These are phyloP conservation scores for Terana coerulea DNA, from an alignment of 768 basidiomycete genomes.

Conservation along the genomic window DNA sequence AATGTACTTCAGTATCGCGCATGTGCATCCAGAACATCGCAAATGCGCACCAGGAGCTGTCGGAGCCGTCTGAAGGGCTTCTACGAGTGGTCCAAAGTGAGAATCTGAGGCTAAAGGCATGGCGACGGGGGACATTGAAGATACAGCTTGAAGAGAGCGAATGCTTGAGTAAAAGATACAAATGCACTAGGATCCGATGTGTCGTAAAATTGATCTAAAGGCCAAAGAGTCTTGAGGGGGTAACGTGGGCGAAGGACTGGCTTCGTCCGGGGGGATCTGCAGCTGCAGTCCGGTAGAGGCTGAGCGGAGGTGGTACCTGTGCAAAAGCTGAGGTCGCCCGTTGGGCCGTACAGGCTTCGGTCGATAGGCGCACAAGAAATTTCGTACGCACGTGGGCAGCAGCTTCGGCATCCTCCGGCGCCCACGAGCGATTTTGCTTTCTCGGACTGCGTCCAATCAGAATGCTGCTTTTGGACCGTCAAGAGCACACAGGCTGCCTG, in stretches of 20 bases:
- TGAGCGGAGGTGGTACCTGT: background rate
- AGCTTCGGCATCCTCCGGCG: background rate
- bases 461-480: too few relatives aligned
- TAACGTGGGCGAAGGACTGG: background rate
- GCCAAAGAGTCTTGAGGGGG: background rate
- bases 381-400: conserved; percentile 2
- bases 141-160: conserved; percentile 25
- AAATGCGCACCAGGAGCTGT: conserved; percentile 33
- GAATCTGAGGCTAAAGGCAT: conserved; percentile 40
- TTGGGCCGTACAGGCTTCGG: background rate
- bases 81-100: conserved; percentile 44
- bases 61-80: conserved; percentile 34
- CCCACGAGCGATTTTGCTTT: too few relatives aligned
- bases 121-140: conserved; percentile 51
- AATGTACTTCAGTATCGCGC: background rate
- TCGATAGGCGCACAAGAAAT: background rate
- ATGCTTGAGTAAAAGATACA: conserved; percentile 13
- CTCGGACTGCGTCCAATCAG: too few relatives aligned
- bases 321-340: background rate
- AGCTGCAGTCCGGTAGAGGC: background rate
- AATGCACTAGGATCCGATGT: conserved; percentile 1
- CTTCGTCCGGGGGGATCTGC: background rate
- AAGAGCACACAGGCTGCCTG: too few relatives aligned
- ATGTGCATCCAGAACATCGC: background rate
- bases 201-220: background rate